These are phyloP conservation scores for Penicillium sclerotigenum DNA, from an alignment of 2,329 filamentous ascomycete genomes.

Conservation along the genomic window DNA sequence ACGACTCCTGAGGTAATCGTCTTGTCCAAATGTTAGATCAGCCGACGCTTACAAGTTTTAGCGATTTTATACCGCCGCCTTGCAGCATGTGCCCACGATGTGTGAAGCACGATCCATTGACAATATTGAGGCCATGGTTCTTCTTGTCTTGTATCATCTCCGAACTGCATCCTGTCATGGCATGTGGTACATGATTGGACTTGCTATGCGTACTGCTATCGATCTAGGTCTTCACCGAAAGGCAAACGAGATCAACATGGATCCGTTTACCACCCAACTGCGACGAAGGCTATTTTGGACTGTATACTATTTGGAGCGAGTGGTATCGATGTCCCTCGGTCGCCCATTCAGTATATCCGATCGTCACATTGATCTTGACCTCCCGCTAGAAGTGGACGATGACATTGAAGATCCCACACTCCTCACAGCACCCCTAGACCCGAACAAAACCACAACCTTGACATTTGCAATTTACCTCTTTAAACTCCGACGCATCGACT, in stretches of 20 bases:
- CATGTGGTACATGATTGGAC: conserved; percentile 55
- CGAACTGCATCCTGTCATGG: conserved; percentile 51
- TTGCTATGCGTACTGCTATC: conserved; percentile 54
- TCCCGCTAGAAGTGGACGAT: conserved; percentile 48
- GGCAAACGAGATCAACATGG: conserved; percentile 43
- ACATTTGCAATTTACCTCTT: conserved; percentile 47
- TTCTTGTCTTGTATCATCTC: conserved; percentile 52
- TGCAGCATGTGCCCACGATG: conserved; percentile 50
- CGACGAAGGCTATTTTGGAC: conserved; percentile 53
- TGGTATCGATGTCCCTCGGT: conserved; percentile 51
- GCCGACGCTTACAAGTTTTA: conserved; percentile 21
- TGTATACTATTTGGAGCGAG: conserved; percentile 51
- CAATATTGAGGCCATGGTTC: conserved; percentile 53
- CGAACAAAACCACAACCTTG: conserved; percentile 34
- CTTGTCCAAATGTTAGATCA: no score
- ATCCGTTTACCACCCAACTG: conserved; percentile 45
- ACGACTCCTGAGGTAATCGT: conserved; percentile 42
- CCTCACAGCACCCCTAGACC: conserved; percentile 29
- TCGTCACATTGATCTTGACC: conserved; percentile 50
- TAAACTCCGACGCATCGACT: conserved; percentile 48
- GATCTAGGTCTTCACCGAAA: conserved; percentile 52
- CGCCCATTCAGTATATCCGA: conserved; percentile 52
- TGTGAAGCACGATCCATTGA: conserved; percentile 50
- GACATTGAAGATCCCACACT: conserved; percentile 39
- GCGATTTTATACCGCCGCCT: conserved; percentile 50